phyloP scores from a whole-genome alignment of 2,329 filamentous ascomycete species.

The Sarocladiaceae sp. region DNA sequence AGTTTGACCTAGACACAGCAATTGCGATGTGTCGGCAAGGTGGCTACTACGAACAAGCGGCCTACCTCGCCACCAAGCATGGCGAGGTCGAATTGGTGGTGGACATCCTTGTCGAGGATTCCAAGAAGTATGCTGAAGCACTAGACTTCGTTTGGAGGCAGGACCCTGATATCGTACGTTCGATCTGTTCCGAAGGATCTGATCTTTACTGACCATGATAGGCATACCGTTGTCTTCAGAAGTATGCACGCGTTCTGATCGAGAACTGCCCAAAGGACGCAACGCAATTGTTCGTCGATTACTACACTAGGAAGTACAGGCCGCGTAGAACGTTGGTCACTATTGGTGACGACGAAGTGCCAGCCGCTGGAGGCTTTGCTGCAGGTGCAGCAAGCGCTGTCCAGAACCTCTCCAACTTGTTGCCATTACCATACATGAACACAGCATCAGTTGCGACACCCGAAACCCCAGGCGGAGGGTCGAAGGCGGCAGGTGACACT shows the following conservation, averaged over 20 bases:
- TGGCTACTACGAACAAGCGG: conserved; percentile 94
- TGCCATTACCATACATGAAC: conserved; percentile 84
- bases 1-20: conserved; percentile 94
- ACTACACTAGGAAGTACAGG: conserved; percentile 82
- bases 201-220: conserved; percentile 34
- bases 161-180: conserved; percentile 68
- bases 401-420: conserved; percentile 77
- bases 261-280: conserved; percentile 80
- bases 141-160: conserved; percentile 88
- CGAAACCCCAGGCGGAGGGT: conserved; percentile 41
- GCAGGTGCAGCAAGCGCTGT: conserved; percentile 69
- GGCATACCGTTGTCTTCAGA: conserved; percentile 88
- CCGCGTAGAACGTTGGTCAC: conserved; percentile 55
- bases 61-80: conserved; percentile 91
- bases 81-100: conserved; percentile 91
- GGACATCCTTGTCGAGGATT: conserved; percentile 93
- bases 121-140: conserved; percentile 83
- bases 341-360: conserved; percentile 28
- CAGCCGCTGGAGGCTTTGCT: conserved; percentile 41
- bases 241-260: conserved; percentile 86
- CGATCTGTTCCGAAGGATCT: background rate
- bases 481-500: conserved; percentile 48
- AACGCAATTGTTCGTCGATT: conserved; percentile 86
- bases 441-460: conserved; percentile 53
- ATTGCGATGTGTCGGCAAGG: conserved; percentile 97